Evolutionary conservation across 1,284 basidiomycete species (phyloP).

Genomic region (Sanghuangporus weigelae): DNA sequence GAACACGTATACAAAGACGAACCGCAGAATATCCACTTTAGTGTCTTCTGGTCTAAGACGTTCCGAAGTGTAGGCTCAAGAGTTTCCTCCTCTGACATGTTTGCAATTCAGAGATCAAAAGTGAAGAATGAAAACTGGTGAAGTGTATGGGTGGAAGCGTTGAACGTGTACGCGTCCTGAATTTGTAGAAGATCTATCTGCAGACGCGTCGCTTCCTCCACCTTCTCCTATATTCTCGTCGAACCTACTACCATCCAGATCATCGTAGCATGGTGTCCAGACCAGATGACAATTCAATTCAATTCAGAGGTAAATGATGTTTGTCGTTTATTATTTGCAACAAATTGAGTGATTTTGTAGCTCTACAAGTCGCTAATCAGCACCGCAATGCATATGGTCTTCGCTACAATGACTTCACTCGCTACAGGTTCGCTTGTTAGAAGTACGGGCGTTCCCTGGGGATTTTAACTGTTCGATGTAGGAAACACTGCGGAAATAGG

Average conservation of each 20-base stretch:
- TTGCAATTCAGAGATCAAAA: neutral
- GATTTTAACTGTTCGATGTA: conserved; percentile 27
- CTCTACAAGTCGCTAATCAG: conserved; percentile 80
- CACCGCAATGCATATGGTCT: conserved; percentile 89
- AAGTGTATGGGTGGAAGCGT: neutral
- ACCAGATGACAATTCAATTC: neutral
- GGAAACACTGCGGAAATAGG: conserved; percentile 87
- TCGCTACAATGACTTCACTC: conserved; percentile 81
- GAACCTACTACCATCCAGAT: neutral
- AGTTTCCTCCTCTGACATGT: conserved; percentile 46
- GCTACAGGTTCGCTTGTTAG: conserved; percentile 62
- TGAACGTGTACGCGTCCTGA: neutral
- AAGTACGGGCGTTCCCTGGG: neutral
- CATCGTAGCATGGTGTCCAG: conserved; percentile 5
- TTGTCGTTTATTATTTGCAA: conserved; percentile 3
- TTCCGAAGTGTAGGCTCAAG: conserved; percentile 84
- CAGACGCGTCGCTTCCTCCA: conserved; percentile 1
- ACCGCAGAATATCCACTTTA: conserved; percentile 97
- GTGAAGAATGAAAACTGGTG: neutral
- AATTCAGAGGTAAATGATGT: conserved; percentile 11
- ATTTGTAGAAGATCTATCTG: neutral
- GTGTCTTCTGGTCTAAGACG: conserved; percentile 79
- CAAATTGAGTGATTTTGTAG: conserved; percentile 32
- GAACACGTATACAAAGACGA: conserved; percentile 31
- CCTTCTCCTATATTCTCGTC: conserved; percentile 14